Evolutionary conservation across 1,139 yeast genomes (phyloP), one percentile per base, ranked within the genome.

Genomic region (Suzukiozyma palmioleophila): DNA sequence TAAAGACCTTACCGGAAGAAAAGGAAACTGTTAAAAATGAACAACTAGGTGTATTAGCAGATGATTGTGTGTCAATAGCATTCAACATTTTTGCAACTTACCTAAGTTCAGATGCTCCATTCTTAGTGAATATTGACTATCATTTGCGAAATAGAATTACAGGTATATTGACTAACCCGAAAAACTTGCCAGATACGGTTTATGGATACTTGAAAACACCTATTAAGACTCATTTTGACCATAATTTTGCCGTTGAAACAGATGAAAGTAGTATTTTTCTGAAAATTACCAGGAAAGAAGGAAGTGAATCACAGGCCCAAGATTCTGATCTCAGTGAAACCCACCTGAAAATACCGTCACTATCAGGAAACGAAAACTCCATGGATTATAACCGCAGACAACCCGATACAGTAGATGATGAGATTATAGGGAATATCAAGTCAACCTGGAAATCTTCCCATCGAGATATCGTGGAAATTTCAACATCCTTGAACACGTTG

Each of bases 101-200:
- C 53, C 66, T 89, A 36, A 74, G 84, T n/a, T 60, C 70, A 10
- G 85, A 84, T 18, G 78, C 96, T 0, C 85, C 94, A 0, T 78
- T 70, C 45, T 82, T 81, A 43, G 65, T 88, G 37, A 89, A 89
- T 50, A 79, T 89, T 38, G 84, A 82, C 46, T 84, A 79, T 45
- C 56, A 54, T 9, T 57, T 84, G 36, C 69, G 84, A 41, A 69
- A 64, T 14, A 59, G 67, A 28, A 72, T 86, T 28, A 64, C 76
- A 1, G 50, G 54, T 2, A 59, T 75, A 2, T 69, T 83, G 62
- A 55, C 67, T 8, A 50, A 50, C 15, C 32, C 37, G 3, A 36
- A 31, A 22, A 12, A 31, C 4, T 13, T 22, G n/a, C 37, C 35
- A n/a, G 36, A 33, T 28, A 21, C 33, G 9, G 35, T 26, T 18